Evolutionary conservation across 345 rosid genomes (phyloP).

Genomic region (Brassica cretica): DNA sequence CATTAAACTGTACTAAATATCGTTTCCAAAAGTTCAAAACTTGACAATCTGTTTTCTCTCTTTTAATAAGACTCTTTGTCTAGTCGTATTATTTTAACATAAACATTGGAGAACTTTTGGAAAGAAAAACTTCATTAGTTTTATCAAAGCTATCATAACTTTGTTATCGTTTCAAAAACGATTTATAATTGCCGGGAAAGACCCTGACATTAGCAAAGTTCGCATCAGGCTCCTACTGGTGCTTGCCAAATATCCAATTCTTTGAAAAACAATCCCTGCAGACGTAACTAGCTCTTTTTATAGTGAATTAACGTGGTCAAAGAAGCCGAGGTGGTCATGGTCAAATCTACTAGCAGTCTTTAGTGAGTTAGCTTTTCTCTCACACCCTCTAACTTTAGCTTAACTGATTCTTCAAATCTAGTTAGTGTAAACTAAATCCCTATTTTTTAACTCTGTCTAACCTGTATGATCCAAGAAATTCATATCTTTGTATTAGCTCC

Average conservation of each 20-base stretch:
- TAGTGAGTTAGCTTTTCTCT: not conserved
- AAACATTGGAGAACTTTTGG: not conserved
- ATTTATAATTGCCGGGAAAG: not conserved
- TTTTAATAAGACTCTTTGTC: not conserved
- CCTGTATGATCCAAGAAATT: not conserved
- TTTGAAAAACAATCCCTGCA: not conserved
- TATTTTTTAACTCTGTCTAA: not conserved
- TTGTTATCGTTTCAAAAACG: not conserved
- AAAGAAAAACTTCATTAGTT: not conserved
- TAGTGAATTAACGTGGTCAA: not conserved
- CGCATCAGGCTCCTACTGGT: no score
- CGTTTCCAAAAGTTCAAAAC: not conserved
- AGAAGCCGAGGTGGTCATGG: not conserved
- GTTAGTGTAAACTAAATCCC: not conserved
- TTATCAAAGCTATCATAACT: not conserved
- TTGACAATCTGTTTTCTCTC: not conserved
- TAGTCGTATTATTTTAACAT: not conserved
- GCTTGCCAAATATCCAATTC: not conserved
- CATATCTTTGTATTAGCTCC: no score
- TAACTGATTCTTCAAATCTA: not conserved
- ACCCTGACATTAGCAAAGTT: not conserved
- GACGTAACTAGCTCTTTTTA: not conserved
- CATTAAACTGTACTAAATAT: not conserved
- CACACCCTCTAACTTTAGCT: not conserved
- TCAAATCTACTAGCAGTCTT: no score